Conservation (phyloP, 139 green algal species). For the Choricystis sp. region DNA sequence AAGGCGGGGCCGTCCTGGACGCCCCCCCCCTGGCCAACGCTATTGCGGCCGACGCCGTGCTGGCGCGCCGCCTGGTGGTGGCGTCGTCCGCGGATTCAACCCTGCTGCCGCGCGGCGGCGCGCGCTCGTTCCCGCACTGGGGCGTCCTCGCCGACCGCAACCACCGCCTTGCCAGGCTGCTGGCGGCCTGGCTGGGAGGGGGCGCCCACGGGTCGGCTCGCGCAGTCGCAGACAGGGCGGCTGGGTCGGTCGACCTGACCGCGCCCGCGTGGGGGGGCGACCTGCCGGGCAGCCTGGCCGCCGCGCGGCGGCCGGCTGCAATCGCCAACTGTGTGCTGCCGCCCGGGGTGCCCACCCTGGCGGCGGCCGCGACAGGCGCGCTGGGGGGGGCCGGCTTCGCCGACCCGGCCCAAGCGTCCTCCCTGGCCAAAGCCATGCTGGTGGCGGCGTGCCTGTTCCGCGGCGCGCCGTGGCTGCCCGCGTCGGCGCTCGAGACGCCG, state of each 20-base stretch:
- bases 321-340: not conserved
- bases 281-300: not conserved
- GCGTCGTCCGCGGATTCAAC: slow-evolving; percentile 10
- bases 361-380: too few relatives aligned
- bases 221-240: not conserved
- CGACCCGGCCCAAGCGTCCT: not conserved
- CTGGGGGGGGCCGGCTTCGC: not conserved
- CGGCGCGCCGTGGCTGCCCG: not conserved
- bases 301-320: not conserved
- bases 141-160: slow-evolving; percentile 25
- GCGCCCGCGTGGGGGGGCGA: not conserved
- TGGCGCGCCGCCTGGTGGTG: slow-evolving; percentile 20
- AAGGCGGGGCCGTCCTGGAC: not conserved
- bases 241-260: not conserved
- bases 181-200: not conserved
- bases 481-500: not conserved
- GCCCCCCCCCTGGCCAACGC: not conserved
- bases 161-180: slow-evolving; percentile 9
- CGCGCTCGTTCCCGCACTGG: slow-evolving; percentile 47
- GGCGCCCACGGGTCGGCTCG: too few relatives aligned
- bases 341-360: not conserved
- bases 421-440: not conserved
- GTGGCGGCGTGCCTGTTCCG: not conserved
- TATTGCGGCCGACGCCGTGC: not conserved
- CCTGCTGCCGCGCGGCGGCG: slow-evolving; percentile 32